phyloP scores from a whole-genome alignment of 1,284 basidiomycete genomes.

The Waitea zeae region DNA sequence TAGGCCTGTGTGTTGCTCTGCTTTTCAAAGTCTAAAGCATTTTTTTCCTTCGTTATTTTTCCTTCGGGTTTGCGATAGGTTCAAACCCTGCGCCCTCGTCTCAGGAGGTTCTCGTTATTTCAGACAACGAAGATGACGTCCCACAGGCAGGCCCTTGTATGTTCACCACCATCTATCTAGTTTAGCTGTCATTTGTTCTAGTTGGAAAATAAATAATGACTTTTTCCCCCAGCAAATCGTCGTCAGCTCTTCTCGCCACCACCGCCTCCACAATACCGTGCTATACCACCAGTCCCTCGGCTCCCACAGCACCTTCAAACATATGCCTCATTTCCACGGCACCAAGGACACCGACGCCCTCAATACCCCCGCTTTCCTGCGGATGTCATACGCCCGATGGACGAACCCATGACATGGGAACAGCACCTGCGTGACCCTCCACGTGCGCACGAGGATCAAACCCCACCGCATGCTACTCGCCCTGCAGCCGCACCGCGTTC shows the following conservation, averaged over 20 bases:
- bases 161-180: constrained; percentile 2
- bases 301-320: constrained; percentile 18
- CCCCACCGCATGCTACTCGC: no score
- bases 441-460: constrained; percentile 6
- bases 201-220: constrained; percentile 2
- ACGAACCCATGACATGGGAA: constrained; percentile 28
- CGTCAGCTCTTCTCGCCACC: constrained; percentile 21
- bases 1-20: constrained; percentile 8
- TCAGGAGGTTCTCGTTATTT: neutral
- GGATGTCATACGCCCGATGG: constrained; percentile 21
- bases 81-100: constrained; percentile 6
- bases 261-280: constrained; percentile 19
- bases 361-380: constrained; percentile 7
- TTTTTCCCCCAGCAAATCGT: no score
- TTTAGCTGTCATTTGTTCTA: constrained; percentile 1
- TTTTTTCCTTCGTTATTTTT: constrained; percentile 7
- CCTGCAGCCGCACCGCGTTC: constrained; percentile 24
- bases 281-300: constrained; percentile 17
- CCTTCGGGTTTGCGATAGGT: constrained; percentile 12
- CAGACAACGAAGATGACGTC: neutral
- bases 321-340: constrained; percentile 10
- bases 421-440: constrained; percentile 10
- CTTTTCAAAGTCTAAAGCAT: constrained; percentile 3
- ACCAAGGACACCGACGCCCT: constrained; percentile 9
- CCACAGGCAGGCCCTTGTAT: constrained; percentile 11